These are phyloP conservation scores for Aschersonia sp. DNA, from an alignment of 2,329 filamentous ascomycete species.

Conservation along the genomic window DNA sequence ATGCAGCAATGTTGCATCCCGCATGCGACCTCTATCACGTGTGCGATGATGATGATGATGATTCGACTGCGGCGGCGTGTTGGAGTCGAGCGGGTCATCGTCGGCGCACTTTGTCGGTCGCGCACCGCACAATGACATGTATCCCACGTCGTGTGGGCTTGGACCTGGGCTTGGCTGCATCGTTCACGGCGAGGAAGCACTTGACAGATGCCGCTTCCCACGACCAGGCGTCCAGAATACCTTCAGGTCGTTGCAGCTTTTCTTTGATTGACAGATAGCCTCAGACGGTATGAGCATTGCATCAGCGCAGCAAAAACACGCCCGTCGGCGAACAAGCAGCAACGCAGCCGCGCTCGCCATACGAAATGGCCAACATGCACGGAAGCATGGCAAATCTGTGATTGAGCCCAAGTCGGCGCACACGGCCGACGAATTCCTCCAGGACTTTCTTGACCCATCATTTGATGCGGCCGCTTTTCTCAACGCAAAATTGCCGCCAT, in stretches of 20 bases:
- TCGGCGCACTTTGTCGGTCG: background rate
- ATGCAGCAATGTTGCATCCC: background rate
- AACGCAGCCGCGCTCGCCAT: constrained; percentile 14
- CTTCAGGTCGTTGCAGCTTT: background rate
- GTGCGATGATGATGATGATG: constrained; percentile 1
- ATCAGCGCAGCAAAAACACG: constrained; percentile 13
- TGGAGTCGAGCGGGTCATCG: constrained; percentile 2
- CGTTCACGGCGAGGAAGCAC: too few species aligned
- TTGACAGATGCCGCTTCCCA: too few species aligned
- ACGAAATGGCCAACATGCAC: constrained; percentile 23
- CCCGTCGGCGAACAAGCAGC: constrained; percentile 33
- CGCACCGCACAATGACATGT: too few species aligned
- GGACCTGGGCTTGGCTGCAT: too few species aligned
- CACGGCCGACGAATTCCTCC: constrained; percentile 56
- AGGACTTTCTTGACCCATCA: constrained; percentile 56
- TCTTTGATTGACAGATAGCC: background rate
- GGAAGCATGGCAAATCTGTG: constrained; percentile 20
- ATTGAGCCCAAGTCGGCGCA: constrained; percentile 41
- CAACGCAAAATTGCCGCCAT: constrained; percentile 60
- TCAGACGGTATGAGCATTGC: constrained; percentile 9
- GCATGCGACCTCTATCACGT: background rate
- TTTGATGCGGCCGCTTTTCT: constrained; percentile 82
- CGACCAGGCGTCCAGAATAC: too few species aligned
- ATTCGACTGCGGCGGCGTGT: background rate
- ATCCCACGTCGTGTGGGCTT: too few species aligned